Conservation (phyloP, 495 filamentous ascomycete genomes). For the Corynascus novoguineensis region DNA sequence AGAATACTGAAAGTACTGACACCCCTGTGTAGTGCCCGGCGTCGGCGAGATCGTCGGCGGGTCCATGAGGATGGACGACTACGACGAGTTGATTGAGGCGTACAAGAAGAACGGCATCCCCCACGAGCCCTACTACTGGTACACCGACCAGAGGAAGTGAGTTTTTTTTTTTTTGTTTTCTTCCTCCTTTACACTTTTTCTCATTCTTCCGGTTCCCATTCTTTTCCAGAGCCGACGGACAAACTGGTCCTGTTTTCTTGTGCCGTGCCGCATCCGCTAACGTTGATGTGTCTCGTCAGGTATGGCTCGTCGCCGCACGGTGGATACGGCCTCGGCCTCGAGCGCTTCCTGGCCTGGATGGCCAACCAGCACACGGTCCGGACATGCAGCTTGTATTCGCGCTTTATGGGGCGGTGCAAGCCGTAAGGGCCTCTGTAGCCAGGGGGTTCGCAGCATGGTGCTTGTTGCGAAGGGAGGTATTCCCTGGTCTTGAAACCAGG, state of each 20-base stretch:
- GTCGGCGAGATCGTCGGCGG: conserved; percentile 97
- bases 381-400: conserved; percentile 84
- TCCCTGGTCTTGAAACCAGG: too few relatives aligned
- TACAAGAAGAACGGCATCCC: conserved; percentile 85
- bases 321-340: conserved; percentile 90
- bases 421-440: conserved; percentile 46
- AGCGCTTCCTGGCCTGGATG: conserved; percentile 96
- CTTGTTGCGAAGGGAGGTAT: too few relatives aligned
- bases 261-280: not conserved
- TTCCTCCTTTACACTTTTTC: not conserved
- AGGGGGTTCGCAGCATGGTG: not conserved
- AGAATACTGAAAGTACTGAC: not conserved
- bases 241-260: not conserved
- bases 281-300: conserved; percentile 41
- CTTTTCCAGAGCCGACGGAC: too few relatives aligned
- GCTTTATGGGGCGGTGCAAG: conserved; percentile 90
- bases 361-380: conserved; percentile 87
- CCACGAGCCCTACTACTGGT: conserved; percentile 93
- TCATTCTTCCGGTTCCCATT: too few relatives aligned
- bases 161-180: conserved; percentile 35
- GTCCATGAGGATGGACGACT: conserved; percentile 91
- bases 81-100: conserved; percentile 84
- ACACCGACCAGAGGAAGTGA: conserved; percentile 96
- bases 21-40: conserved; percentile 37
- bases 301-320: conserved; percentile 93